These are phyloP conservation scores for Coemansia biformis DNA, from an alignment of 192 early-diverging fungal genomes.

Conservation along the genomic window DNA sequence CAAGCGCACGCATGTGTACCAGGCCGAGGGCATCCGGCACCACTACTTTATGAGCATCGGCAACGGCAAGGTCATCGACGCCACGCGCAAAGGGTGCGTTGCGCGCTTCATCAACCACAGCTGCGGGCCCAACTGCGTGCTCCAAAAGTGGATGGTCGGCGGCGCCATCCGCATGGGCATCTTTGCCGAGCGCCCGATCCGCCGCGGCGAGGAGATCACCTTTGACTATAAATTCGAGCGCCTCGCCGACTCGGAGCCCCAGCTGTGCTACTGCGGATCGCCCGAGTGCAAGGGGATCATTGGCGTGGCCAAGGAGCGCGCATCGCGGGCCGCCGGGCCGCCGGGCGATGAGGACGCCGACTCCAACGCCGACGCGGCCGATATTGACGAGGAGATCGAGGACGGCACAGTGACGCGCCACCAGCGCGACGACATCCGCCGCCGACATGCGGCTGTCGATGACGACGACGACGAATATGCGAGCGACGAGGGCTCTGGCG, in stretches of 20 bases:
- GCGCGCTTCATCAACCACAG: slow-evolving; percentile 98
- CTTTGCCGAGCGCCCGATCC: slow-evolving; percentile 77
- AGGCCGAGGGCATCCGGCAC: slow-evolving; percentile 73
- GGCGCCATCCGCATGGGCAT: slow-evolving; percentile 88
- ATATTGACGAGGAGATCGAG: slow-evolving; percentile 55
- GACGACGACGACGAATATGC: slow-evolving; percentile 51
- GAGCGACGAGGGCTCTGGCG: slow-evolving; percentile 10
- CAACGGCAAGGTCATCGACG: slow-evolving; percentile 94
- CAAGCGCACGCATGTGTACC: slow-evolving; percentile 79
- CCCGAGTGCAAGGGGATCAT: slow-evolving; percentile 84
- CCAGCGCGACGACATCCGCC: slow-evolving; percentile 53
- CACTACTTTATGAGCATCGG: slow-evolving; percentile 98
- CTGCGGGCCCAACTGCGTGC: slow-evolving; percentile 89
- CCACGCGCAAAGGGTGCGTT: slow-evolving; percentile 84
- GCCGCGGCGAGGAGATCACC: slow-evolving; percentile 81
- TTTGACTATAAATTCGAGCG: slow-evolving; percentile 99
- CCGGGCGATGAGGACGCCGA: slow-evolving; percentile 17
- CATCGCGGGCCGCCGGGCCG: background rate
- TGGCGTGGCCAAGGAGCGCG: slow-evolving; percentile 71
- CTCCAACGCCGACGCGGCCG: slow-evolving; percentile 37
- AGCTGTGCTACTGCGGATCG: slow-evolving; percentile 90
- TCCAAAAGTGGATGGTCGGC: slow-evolving; percentile 97
- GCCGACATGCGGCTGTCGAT: slow-evolving; percentile 44
- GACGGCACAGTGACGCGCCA: slow-evolving; percentile 53
- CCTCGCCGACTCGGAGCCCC: slow-evolving; percentile 69